These are phyloP conservation scores for Neurospora hispaniola DNA, from an alignment of 495 filamentous ascomycete species.

Conservation along the genomic window DNA sequence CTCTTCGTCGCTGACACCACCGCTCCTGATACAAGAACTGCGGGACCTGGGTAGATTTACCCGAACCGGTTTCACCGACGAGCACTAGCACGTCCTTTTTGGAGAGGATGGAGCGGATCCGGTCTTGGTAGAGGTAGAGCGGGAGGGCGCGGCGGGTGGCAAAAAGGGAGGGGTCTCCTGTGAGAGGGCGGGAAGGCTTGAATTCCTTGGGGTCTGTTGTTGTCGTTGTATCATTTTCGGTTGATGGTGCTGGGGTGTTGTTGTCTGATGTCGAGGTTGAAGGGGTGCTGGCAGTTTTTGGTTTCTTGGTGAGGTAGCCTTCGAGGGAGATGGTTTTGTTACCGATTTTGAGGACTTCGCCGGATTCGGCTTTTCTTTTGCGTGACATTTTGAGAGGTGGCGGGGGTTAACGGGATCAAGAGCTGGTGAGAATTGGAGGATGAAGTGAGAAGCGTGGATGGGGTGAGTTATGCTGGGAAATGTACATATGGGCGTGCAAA, in stretches of 20 bases:
- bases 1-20: conserved; percentile 58
- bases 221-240: background rate
- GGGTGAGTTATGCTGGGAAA: background rate
- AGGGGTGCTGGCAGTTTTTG: conserved; percentile 5
- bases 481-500: background rate
- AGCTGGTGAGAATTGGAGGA: background rate
- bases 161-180: conserved; percentile 24
- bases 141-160: conserved; percentile 53
- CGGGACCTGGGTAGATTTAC: conserved; percentile 94
- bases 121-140: conserved; percentile 62
- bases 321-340: conserved; percentile 31
- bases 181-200: background rate
- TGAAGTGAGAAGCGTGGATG: background rate
- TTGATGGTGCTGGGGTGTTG: conserved; percentile 1
- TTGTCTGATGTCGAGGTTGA: background rate
- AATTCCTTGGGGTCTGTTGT: background rate
- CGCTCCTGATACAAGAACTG: conserved; percentile 74
- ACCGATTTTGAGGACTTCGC: conserved; percentile 24
- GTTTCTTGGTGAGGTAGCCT: conserved; percentile 29
- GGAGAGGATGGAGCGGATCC: conserved; percentile 55
- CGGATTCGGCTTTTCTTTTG: background rate
- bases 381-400: background rate
- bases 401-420: background rate
- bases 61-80: conserved; percentile 89
- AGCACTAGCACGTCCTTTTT: conserved; percentile 71